Evolutionary conservation across 306 rosid genomes (phyloP).

Genomic region (Trifolium dubium): DNA sequence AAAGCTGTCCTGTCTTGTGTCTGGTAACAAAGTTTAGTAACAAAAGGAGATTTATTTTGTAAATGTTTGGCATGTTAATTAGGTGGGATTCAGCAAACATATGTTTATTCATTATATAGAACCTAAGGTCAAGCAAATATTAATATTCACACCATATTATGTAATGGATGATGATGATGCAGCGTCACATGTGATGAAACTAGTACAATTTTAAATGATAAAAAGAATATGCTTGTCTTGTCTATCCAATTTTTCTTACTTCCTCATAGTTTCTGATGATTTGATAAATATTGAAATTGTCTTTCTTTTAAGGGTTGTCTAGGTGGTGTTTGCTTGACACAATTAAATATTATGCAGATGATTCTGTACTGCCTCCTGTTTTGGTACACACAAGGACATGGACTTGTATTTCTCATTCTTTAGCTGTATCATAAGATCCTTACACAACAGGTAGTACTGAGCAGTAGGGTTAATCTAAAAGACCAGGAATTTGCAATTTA

Average conservation of each 20-base stretch:
- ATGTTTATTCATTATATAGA: constrained; percentile 19
- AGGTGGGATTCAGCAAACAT: constrained; percentile 33
- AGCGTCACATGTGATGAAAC: constrained; percentile 39
- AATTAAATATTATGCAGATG: constrained; percentile 10
- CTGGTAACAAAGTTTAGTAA: constrained; percentile 27
- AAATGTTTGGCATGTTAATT: constrained; percentile 16
- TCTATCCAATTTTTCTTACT: not conserved
- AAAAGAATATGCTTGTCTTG: not conserved
- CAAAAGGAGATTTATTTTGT: constrained; percentile 17
- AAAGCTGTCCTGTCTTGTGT: constrained; percentile 39
- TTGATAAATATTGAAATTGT: not conserved
- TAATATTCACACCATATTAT: not conserved
- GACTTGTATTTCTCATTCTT: not conserved
- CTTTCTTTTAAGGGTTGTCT: constrained; percentile 32
- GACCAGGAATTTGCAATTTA: not conserved
- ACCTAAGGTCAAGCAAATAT: constrained; percentile 4
- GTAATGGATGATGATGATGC: constrained; percentile 9
- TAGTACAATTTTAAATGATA: not conserved
- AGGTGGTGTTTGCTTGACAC: constrained; percentile 24
- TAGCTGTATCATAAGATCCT: not conserved
- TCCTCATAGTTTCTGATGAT: constrained; percentile 19
- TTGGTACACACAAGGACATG: constrained; percentile 26
- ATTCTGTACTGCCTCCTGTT: constrained; percentile 37
- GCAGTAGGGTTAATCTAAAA: not conserved
- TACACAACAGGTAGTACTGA: not conserved